phyloP scores from a whole-genome alignment of 805 yeast species.

The Myxozyma monticola region DNA sequence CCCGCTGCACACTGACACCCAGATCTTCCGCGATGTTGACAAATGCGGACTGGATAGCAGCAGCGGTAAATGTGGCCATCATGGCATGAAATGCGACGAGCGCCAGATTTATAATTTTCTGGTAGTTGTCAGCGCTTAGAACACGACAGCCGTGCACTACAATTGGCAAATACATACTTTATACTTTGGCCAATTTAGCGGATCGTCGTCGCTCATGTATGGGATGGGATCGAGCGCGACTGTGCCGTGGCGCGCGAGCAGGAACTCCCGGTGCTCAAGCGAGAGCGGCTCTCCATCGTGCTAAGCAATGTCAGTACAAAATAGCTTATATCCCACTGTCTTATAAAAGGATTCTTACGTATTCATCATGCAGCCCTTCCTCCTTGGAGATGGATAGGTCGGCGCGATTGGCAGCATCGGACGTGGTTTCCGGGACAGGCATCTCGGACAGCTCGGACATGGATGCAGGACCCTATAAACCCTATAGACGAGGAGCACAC shows the following conservation, averaged over 20 bases:
- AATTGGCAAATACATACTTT: background rate
- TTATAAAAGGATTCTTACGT: background rate
- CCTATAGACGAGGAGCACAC: too few species aligned
- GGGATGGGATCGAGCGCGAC: constrained; percentile 28
- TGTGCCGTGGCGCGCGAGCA: constrained; percentile 28
- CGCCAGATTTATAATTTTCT: constrained; percentile 18
- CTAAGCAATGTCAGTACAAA: background rate
- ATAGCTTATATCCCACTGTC: too few species aligned
- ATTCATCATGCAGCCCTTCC: background rate
- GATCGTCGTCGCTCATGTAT: constrained; percentile 16
- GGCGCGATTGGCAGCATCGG: too few species aligned
- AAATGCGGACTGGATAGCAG: constrained; percentile 26
- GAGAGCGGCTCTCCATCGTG: background rate
- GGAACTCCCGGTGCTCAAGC: constrained; percentile 11
- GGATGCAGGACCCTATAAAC: too few species aligned
- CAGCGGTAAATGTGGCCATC: constrained; percentile 24
- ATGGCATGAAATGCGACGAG: constrained; percentile 21
- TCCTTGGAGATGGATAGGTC: background rate
- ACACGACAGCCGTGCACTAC: background rate
- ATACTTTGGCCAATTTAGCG: constrained; percentile 20
- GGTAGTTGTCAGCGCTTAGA: too few species aligned
- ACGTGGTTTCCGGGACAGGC: too few species aligned
- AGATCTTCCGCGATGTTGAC: constrained; percentile 16
- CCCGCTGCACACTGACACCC: constrained; percentile 16
- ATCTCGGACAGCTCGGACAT: too few species aligned